phyloP scores from a whole-genome alignment of 1,139 yeast genomes.

The Suhomyces bribrorum region DNA sequence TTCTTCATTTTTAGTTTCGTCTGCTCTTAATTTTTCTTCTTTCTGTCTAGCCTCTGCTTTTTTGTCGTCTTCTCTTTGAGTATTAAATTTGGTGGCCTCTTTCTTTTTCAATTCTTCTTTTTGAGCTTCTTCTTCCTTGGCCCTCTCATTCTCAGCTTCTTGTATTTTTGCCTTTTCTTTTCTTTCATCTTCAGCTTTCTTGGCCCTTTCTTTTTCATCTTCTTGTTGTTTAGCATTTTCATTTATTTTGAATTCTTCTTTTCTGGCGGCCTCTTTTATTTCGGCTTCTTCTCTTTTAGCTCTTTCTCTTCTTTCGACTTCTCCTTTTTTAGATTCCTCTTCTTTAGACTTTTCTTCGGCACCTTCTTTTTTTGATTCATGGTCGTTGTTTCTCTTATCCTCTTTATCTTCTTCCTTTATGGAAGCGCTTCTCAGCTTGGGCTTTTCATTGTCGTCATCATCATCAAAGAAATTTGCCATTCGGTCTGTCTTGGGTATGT shows the following conservation, averaged over 20 bases:
- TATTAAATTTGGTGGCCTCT: no score
- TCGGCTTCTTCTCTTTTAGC: not conserved
- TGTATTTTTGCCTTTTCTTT: not conserved
- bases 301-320: not conserved
- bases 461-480: constrained; percentile 18
- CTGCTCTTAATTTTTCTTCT: not conserved
- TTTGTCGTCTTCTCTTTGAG: not conserved
- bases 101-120: not conserved
- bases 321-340: not conserved
- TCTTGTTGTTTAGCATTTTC: not conserved
- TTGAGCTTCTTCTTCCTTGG: not conserved
- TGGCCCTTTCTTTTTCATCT: not conserved
- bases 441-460: constrained; percentile 11
- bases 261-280: not conserved
- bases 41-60: not conserved
- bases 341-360: not conserved
- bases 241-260: not conserved
- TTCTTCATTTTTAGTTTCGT: not conserved
- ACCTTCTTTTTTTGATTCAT: no score
- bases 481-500: not conserved
- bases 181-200: not conserved
- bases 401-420: not conserved
- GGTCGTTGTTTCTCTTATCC: not conserved
- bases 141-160: not conserved
- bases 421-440: not conserved